phyloP scores from a whole-genome alignment of 1,284 basidiomycete genomes.

The Peniophora sp. region DNA sequence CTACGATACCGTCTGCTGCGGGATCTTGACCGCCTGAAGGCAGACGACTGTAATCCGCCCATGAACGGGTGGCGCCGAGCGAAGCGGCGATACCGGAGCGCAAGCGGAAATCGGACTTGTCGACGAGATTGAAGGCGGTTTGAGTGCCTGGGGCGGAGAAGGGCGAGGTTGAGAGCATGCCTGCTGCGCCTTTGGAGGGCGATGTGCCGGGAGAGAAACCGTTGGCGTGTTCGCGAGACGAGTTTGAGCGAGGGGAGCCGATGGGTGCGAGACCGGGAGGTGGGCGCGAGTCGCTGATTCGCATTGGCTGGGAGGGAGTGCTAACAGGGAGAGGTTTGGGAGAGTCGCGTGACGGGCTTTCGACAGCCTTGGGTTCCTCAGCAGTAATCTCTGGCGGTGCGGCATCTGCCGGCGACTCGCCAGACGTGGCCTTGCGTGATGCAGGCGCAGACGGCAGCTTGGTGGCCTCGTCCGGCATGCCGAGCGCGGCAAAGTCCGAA shows the following conservation, averaged over 20 bases:
- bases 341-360: slow-evolving; percentile 6
- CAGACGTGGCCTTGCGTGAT: slow-evolving; percentile 24
- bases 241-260: slow-evolving; percentile 52
- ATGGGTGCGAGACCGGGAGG: slow-evolving; percentile 65
- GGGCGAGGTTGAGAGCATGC: slow-evolving; percentile 46
- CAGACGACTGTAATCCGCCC: slow-evolving; percentile 16
- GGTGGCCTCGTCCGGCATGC: slow-evolving; percentile 46
- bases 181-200: slow-evolving; percentile 25
- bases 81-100: slow-evolving; percentile 37
- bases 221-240: slow-evolving; percentile 30
- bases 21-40: slow-evolving; percentile 11
- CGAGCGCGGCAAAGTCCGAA: slow-evolving; percentile 69
- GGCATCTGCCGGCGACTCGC: slow-evolving; percentile 4
- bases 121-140: slow-evolving; percentile 41
- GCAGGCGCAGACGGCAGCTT: slow-evolving; percentile 41
- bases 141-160: slow-evolving; percentile 64
- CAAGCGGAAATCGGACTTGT: slow-evolving; percentile 22
- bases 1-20: slow-evolving; percentile 33
- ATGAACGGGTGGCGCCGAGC: slow-evolving; percentile 32
- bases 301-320: slow-evolving; percentile 36
- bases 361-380: slow-evolving; percentile 6
- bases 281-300: slow-evolving; percentile 22
- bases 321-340: slow-evolving; percentile 42
- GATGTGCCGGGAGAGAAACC: slow-evolving; percentile 44
- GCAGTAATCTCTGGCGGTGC: slow-evolving; percentile 8